Evolutionary conservation across 768 basidiomycete genomes (phyloP), one percentile per base, ranked within the genome.

Genomic region (Termitomyces sp.): DNA sequence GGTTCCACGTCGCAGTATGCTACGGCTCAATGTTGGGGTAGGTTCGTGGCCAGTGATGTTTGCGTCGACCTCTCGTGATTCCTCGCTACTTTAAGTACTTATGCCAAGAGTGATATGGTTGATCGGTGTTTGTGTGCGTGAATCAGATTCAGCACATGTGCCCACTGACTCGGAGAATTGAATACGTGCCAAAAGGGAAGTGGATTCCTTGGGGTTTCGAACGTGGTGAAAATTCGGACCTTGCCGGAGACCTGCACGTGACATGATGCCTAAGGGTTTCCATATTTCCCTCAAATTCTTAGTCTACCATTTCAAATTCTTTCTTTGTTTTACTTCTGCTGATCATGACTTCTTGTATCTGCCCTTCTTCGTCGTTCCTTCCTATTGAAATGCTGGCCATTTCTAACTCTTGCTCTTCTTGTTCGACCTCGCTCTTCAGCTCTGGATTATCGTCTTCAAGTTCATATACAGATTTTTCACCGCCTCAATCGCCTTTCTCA

Each of bases 381-480:
- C 24, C 57, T 57, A 20, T 47, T 37, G 63, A 64, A 59, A 57
- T 47, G 59, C 61, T 58, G 59, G 59, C 55, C 24, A 24, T 60
- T 36, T 62, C 63, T 44, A 57, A 42, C 24, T 64, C 61, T 43
- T 59, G 53, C 39, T 56, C 42, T 46, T 62, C 59, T 42, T 59
- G 57, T 36, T 56, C 59, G 13, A 50, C 34, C 14, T 63, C 63
- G 18, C 32, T 60, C 14, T 62, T 57, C 27, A 58, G 61, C 27
- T 53, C 54, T 22, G 61, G 37, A 31, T 31, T 49, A 13, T 58
- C 57, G 27, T 53, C 54, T 18, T 64, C 59, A 22, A 59, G 61
- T 44, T 62, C 63, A 13, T 61, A 61, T 27, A 59, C 63, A 9
- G 63, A 64, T 48, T 46, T 31, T 32, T 62, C 63, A 9, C 61